phyloP scores from a whole-genome alignment of 164 flowering plant species.

The Cinnamomum micranthum region DNA sequence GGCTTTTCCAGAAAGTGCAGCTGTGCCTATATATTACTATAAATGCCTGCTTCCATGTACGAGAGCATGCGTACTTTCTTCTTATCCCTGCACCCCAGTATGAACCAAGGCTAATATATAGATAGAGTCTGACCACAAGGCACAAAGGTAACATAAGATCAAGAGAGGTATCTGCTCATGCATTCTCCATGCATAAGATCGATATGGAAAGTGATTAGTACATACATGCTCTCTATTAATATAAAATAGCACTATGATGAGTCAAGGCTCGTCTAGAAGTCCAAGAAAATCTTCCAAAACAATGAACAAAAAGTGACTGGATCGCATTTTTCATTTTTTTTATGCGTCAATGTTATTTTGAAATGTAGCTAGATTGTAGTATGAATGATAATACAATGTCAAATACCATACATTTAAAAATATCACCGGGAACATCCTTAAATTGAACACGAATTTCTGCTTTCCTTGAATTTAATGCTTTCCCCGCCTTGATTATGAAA shows the following conservation, averaged over 20 bases:
- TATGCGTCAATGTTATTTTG: no score
- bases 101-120: no score
- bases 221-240: neutral
- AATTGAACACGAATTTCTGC: slow-evolving; percentile 96
- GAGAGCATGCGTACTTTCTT: neutral
- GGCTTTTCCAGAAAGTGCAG: neutral
- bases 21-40: neutral
- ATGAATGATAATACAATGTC: neutral
- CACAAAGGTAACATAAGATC: neutral
- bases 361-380: neutral
- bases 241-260: neutral
- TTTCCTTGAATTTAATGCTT: slow-evolving; percentile 88
- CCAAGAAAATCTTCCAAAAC: neutral
- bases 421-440: slow-evolving; percentile 98
- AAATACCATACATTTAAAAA: slow-evolving; percentile 65
- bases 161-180: neutral
- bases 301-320: neutral
- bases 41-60: neutral
- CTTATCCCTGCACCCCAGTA: no score
- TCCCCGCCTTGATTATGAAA: slow-evolving; percentile 90
- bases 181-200: neutral
- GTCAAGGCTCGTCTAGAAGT: neutral
- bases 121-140: no score
- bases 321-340: neutral
- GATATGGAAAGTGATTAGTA: neutral